Conservation (phyloP, 2,329 filamentous ascomycete genomes). For the Chaetomiaceae sp. region DNA sequence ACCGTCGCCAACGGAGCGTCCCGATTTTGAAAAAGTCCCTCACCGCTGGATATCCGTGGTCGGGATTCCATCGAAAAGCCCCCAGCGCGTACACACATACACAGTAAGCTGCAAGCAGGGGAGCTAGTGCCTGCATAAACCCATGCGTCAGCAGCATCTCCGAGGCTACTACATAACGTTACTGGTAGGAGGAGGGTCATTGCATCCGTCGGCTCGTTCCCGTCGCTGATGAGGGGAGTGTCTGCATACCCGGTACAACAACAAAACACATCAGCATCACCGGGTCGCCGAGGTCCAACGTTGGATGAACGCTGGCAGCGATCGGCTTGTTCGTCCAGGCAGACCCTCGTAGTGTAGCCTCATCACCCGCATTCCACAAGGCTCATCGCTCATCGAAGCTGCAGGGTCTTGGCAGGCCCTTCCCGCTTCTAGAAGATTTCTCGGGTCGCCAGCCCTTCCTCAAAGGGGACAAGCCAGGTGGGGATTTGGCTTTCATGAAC, state of each 20-base stretch:
- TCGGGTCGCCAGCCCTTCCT: background rate
- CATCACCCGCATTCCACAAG: background rate
- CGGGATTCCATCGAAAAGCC: no score
- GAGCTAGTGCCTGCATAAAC: background rate
- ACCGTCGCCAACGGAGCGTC: background rate
- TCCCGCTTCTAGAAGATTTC: constrained; percentile 18
- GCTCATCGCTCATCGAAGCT: background rate
- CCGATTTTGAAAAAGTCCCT: background rate
- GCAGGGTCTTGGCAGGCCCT: constrained; percentile 4
- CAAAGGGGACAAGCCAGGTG: background rate
- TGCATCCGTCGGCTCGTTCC: no score
- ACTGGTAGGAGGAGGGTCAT: no score
- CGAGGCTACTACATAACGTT: no score
- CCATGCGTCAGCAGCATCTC: background rate
- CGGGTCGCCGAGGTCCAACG: background rate
- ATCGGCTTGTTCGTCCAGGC: background rate
- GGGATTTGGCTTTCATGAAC: background rate
- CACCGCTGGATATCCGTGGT: no score
- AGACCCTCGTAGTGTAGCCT: background rate
- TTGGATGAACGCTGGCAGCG: background rate
- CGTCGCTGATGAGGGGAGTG: no score
- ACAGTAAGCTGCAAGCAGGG: background rate
- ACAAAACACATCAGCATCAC: background rate
- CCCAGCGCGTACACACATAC: background rate
- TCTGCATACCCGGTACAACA: no score